Evolutionary conservation across 192 early-diverging fungal genomes (phyloP), one percentile per base, ranked within the genome.

Genomic region (Oehlia diaphana): DNA sequence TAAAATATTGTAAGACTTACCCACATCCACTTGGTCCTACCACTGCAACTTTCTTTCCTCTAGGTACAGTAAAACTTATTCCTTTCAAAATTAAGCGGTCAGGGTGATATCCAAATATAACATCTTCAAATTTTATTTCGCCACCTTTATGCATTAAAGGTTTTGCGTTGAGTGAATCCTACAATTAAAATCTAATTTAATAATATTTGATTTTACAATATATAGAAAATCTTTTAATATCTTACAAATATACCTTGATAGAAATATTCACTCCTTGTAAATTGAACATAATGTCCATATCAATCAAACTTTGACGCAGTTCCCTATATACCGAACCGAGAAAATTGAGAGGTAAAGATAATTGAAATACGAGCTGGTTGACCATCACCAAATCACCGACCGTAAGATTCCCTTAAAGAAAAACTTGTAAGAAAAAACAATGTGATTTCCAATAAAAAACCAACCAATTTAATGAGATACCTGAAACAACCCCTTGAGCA

Each of bases 371-470:
- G 33, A 99, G 93, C 23, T 97, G 96, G 79, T 99, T 99, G 74
- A 99, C 91, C 96, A 99, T 95, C 23, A 99, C 98, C 7, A 99
- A 89, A 81, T 99, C 98, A 62, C 98, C 98, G 33, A 99, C 92
- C 2, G 96, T 97, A 89, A 99, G 87, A 2, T 90, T 86, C 1
- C 95, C 95, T 69, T 68, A 44, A 16, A n/a, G 23, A 3, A 76
- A 44, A 42, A 64, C 9, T 44, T n/a, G 37, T 63, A 21, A 72
- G 10, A 3, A 23, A 28, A 4, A 31, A 16, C 12, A 23, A 14
- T 10, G 47, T 2, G 9, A 50, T 28, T 2, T 31, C 2, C 28
- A 72, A 72, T 26, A 14, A 33, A 47, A 3, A 72, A 31, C 10
- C 1, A 50, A 31, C 21, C 3, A 58, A 42, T 47, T 39, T 37